Evolutionary conservation across 768 basidiomycete species (phyloP).

Genomic region (Mycena rebaudengoi): DNA sequence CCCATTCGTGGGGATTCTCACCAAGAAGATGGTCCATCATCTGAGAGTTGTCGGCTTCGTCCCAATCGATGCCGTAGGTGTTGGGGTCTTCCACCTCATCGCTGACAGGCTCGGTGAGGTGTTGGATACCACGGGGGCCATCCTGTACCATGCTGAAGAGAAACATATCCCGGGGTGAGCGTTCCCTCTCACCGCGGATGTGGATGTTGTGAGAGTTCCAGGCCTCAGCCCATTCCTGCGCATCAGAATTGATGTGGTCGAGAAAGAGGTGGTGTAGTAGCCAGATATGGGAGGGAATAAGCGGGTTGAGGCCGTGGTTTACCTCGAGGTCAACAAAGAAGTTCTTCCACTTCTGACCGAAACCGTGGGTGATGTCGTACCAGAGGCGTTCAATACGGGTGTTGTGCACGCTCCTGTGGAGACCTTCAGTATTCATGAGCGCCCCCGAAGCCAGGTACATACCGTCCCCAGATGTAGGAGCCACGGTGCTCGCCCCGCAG

Average conservation of each 20-base stretch:
- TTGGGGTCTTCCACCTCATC: not conserved
- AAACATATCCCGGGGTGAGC: slow-evolving; percentile 23
- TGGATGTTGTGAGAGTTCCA: slow-evolving; percentile 37
- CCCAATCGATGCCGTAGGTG: slow-evolving; percentile 22
- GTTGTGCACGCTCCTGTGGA: slow-evolving; percentile 20
- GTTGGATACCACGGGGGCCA: slow-evolving; percentile 18
- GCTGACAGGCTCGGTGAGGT: not conserved
- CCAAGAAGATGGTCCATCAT: slow-evolving; percentile 3
- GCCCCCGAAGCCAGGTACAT: not conserved
- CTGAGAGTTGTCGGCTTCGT: not conserved
- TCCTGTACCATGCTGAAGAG: slow-evolving; percentile 26
- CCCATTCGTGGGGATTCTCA: slow-evolving; percentile 10
- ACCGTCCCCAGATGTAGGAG: not conserved
- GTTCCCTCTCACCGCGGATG: slow-evolving; percentile 6
- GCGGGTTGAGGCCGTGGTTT: slow-evolving; percentile 27
- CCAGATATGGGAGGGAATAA: slow-evolving; percentile 34
- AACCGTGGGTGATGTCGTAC: slow-evolving; percentile 36
- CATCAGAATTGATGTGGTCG: slow-evolving; percentile 29
- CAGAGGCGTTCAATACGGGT: slow-evolving; percentile 34
- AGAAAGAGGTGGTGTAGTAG: slow-evolving; percentile 40
- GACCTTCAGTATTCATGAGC: not conserved
- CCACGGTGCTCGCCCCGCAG: not conserved
- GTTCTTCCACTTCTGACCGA: slow-evolving; percentile 38
- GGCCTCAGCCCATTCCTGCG: slow-evolving; percentile 30
- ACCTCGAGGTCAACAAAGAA: slow-evolving; percentile 39